Evolutionary conservation across 2,329 filamentous ascomycete genomes (phyloP), one percentile per base, ranked within the genome.

Genomic region (Aureobasidium namibiae): DNA sequence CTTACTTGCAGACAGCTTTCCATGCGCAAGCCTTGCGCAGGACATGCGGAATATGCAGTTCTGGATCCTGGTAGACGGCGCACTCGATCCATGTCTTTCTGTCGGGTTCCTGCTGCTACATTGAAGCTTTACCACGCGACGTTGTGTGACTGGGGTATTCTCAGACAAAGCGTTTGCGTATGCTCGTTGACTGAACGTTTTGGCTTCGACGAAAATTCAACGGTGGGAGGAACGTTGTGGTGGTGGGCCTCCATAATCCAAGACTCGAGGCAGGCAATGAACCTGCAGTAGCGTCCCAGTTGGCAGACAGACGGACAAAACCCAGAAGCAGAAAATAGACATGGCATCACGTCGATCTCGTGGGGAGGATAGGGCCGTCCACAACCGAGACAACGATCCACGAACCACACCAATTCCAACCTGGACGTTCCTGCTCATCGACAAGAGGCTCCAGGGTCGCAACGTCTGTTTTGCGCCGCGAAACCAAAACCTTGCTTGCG

Each of bases 131-230:
- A 45, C 42, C 13, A 31, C 24, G 36, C 45, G 54, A 46, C 31
- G 42, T 41, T 57, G 54, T 29, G 23, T 10, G 24, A 31, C 33
- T 18, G 33, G 21, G 26, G 41, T 33, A 39, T 4, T 36, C 52
- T 56, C 39, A 56, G 36, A 57, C 54, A 46, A 34, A 26, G 41
- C 54, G 42, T 57, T 57, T 57, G 21, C 42, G 54, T 57, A 57
- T 57, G 54, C 41, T 57, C 54, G 54, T 57, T 57, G 54, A 36
- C 14, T 41, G 38, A 34, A 34, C 41, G 41, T 29, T 57, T 48
- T 26, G 33, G 21, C 42, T 31, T 48, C 54, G 18, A 21, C 42
- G 42, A n/a, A 57, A 24, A 21, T n/a, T 14, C 23, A 57, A 57
- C 54, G 54, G 42, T 33, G 54, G 36, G 23, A 42, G 11, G 31